Evolutionary conservation across 179 eudicot genomes (phyloP).

Genomic region (Nepenthes alata): DNA sequence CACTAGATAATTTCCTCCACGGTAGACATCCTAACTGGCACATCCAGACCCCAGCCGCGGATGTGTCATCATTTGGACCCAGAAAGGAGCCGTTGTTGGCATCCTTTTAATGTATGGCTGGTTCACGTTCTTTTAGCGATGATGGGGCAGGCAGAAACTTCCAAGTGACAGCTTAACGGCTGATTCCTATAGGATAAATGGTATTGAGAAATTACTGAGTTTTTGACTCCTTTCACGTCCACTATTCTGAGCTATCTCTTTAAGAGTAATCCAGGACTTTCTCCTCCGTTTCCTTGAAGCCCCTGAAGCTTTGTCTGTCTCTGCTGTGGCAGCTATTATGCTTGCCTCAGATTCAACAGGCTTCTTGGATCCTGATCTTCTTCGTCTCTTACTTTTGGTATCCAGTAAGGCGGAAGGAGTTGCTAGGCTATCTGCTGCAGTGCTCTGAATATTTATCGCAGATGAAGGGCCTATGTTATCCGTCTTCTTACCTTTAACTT

Average conservation of each 20-base stretch:
- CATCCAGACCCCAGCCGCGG: too few species aligned
- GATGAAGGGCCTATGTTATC: conserved; percentile 15
- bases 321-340: conserved; percentile 11
- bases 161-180: too few species aligned
- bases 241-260: conserved; percentile 57
- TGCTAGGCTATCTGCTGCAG: conserved; percentile 13
- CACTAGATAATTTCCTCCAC: too few species aligned
- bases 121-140: too few species aligned
- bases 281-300: conserved; percentile 38
- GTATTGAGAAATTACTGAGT: conserved; percentile 33
- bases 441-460: conserved; percentile 4
- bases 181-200: conserved; percentile 14
- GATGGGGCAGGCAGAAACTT: too few species aligned
- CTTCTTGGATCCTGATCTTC: conserved; percentile 37
- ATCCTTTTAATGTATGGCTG: too few species aligned
- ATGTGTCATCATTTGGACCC: too few species aligned
- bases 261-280: conserved; percentile 64
- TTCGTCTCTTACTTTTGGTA: conserved; percentile 51
- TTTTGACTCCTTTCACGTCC: conserved; percentile 27
- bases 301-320: conserved; percentile 18
- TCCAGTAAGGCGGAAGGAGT: conserved; percentile 44
- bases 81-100: too few species aligned
- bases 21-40: too few species aligned
- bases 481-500: conserved; percentile 3
- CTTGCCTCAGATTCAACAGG: conserved; percentile 21